phyloP scores from a whole-genome alignment of 2,329 filamentous ascomycete species.

The Colletotrichum acutatum region DNA sequence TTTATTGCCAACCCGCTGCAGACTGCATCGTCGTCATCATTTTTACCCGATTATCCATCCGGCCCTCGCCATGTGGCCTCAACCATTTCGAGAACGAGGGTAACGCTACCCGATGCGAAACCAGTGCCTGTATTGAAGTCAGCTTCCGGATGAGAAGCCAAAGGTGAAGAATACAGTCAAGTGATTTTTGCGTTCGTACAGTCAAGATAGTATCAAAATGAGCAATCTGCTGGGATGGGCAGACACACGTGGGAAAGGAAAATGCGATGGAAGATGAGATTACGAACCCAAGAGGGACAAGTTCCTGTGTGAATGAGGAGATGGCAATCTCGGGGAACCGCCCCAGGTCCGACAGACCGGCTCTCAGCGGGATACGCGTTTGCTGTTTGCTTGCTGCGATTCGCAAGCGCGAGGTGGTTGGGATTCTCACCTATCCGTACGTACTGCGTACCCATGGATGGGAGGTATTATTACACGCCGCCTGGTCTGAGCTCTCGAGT shows the following conservation, averaged over 20 bases:
- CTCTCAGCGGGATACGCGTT: slow-evolving; percentile 9
- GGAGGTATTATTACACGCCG: neutral
- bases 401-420: slow-evolving; percentile 6
- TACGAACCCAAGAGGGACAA: slow-evolving; percentile 6
- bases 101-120: neutral
- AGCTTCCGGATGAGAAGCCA: neutral
- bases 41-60: neutral
- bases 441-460: no score
- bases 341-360: slow-evolving; percentile 9
- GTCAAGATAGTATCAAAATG: slow-evolving; percentile 12
- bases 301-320: slow-evolving; percentile 8
- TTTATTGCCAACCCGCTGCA: slow-evolving; percentile 2
- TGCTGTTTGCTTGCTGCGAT: neutral
- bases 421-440: neutral
- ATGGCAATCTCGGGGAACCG: slow-evolving; percentile 16
- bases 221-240: neutral
- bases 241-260: slow-evolving; percentile 15
- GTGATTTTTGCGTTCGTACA: neutral
- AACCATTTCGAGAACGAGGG: neutral
- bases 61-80: neutral
- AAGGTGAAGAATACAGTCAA: neutral
- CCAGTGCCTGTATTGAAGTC: neutral
- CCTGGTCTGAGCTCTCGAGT: slow-evolving; percentile 10
- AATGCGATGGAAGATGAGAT: slow-evolving; percentile 17
- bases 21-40: slow-evolving; percentile 26